Base-by-base conservation (phyloP, 2,329 filamentous ascomycete genomes). In the Aspergillus caelatus region DNA sequence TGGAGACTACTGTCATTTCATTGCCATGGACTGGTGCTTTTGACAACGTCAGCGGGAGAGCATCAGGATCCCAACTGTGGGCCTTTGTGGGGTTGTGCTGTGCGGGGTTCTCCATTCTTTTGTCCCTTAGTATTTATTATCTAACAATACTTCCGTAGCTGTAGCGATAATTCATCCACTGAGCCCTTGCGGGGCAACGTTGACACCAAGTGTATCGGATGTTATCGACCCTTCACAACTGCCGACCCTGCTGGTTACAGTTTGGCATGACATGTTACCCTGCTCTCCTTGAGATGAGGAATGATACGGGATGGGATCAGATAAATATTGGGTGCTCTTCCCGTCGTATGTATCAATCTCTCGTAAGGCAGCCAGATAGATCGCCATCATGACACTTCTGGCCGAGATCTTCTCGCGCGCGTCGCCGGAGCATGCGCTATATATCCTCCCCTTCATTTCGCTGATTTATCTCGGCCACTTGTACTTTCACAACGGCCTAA, bases 401-500 rank as follows among this genome's bases (percentile, higher is more conserved):
- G 21, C 26, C 3, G 52, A 55, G 34, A 6, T 26, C 14, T 23
- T 39, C 34, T 39, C 52, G 52, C 21, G 32, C 6, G 32, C 14
- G 10, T n/a, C 52, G 12, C 12, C 32, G 16, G 32, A 36, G 52
- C 12, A 55, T 39, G 32, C 32, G 11, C n/a, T 39, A 8, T 26
- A 36, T 23, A 26, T 55, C n/a, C 7, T 58, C 23, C 26, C 45
- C 28, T 21, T 46, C 23, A n/a, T 58, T 19, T 32, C 34, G 16
- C 56, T 58, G 9, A 30, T 46, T 9, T 48, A 58, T 58, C 23
- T 58, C 43, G 11, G 21, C n/a, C 16, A 58, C 11, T 41, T 48
- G 8, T 58, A 45, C 23, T 67, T 92, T 14, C 14, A 41, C 52
- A 36, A 55, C 52, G 32, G 52, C 1, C 52, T 55, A 6, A 39